These are phyloP conservation scores for Mortierella sp. DNA, from an alignment of 371 early-diverging fungal species.

Conservation along the genomic window DNA sequence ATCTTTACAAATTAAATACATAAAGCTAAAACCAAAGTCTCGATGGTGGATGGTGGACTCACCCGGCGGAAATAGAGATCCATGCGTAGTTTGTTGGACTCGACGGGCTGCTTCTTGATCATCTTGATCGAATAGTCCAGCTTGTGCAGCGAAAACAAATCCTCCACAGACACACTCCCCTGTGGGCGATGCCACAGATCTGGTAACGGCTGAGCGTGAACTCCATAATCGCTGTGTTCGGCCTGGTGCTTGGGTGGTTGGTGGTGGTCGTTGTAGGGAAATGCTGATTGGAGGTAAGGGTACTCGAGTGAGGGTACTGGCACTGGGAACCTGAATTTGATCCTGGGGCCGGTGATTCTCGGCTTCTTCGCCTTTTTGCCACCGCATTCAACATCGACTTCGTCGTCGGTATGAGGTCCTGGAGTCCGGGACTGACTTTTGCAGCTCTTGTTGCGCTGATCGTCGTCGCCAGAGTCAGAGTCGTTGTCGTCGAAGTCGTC, in stretches of 20 bases:
- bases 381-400: not conserved
- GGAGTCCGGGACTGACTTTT: not conserved
- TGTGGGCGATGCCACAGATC: conserved; percentile 15
- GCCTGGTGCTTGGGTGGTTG: not conserved
- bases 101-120: not conserved
- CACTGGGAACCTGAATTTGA: not conserved
- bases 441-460: not conserved
- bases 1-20: too few relatives aligned
- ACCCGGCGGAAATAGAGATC: conserved; percentile 6
- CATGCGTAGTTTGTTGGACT: not conserved
- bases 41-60: not conserved
- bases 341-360: not conserved
- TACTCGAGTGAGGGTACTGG: not conserved
- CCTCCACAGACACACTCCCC: not conserved
- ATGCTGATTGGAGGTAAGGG: not conserved
- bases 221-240: not conserved
- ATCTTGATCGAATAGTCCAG: conserved; percentile 4
- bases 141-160: conserved; percentile 11
- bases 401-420: not conserved
- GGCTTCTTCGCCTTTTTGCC: not conserved
- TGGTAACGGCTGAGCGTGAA: not conserved
- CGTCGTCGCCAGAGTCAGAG: not conserved
- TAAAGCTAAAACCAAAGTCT: too few relatives aligned
- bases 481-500: not conserved
- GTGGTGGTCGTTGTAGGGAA: not conserved